Evolutionary conservation across 495 filamentous ascomycete genomes (phyloP).

Genomic region (Penicillium steckii): DNA sequence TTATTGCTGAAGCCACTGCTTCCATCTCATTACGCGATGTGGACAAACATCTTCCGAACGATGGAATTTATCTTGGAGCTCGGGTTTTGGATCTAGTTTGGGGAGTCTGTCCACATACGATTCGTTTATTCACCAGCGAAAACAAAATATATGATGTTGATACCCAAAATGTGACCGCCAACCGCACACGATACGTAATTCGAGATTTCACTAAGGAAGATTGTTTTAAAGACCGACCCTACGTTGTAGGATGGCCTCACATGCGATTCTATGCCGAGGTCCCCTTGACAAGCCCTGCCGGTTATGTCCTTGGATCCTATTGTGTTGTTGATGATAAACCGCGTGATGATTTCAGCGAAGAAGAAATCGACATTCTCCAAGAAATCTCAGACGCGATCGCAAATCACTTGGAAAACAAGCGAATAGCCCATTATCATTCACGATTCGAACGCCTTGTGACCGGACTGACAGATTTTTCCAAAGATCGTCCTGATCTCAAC

Average conservation of each 20-base stretch:
- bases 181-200: slow-evolving; percentile 47
- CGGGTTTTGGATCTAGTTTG: slow-evolving; percentile 40
- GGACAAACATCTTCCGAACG: slow-evolving; percentile 31
- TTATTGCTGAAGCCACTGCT: slow-evolving; percentile 62
- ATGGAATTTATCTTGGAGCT: slow-evolving; percentile 45
- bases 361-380: slow-evolving; percentile 26
- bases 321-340: slow-evolving; percentile 59
- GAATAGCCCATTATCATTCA: slow-evolving; percentile 25
- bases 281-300: slow-evolving; percentile 56
- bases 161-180: slow-evolving; percentile 18
- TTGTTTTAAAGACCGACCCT: slow-evolving; percentile 42
- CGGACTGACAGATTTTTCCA: slow-evolving; percentile 32
- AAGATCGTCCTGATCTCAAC: slow-evolving; percentile 29
- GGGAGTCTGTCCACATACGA: slow-evolving; percentile 50
- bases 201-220: slow-evolving; percentile 50
- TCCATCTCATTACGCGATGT: slow-evolving; percentile 46
- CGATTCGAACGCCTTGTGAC: slow-evolving; percentile 30
- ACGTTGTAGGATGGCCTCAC: slow-evolving; percentile 41
- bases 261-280: slow-evolving; percentile 63
- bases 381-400: slow-evolving; percentile 33
- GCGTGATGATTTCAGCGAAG: slow-evolving; percentile 30
- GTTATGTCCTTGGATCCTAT: slow-evolving; percentile 61
- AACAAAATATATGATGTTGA: slow-evolving; percentile 22
- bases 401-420: slow-evolving; percentile 32
- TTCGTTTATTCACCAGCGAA: slow-evolving; percentile 32